Percentiles rank a stretch among this genome's conserved stretches.
These are phyloP conservation scores for Olyra latifolia DNA, from an alignment of 176 grass and related monocot species.

Conservation along the genomic window DNA sequence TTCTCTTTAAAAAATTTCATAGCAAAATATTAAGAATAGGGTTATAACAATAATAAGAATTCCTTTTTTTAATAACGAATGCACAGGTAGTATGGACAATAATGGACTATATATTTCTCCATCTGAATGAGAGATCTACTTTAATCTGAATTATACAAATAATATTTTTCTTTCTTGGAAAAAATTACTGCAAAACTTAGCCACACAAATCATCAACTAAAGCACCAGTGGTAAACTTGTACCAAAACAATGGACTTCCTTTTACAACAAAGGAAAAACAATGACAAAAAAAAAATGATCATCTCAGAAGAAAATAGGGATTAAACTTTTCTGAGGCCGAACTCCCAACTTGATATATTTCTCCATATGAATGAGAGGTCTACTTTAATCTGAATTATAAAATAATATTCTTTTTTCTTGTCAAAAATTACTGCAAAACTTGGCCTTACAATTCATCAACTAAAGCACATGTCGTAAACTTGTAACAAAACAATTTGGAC, in stretches of 20 bases:
- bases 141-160: background rate
- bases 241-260: conserved; percentile 15
- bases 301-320: conserved; percentile 92
- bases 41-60: background rate
- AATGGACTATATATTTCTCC: background rate
- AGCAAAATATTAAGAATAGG: background rate
- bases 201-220: background rate
- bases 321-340: conserved; percentile 54
- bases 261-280: conserved; percentile 28
- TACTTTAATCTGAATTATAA: background rate
- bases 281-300: conserved; percentile 38
- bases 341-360: background rate
- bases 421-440: conserved; percentile 16
- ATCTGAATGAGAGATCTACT: background rate
- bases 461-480: conserved; percentile 8
- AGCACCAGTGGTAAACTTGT: conserved; percentile 18
- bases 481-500: conserved; percentile 14
- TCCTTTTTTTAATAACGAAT: background rate
- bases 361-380: no score
- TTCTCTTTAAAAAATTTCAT: background rate
- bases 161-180: background rate
- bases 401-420: background rate
- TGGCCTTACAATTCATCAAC: background rate
- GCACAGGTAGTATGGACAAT: background rate
- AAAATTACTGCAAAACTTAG: conserved; percentile 13